Evolutionary conservation across 805 yeast genomes (phyloP), one percentile per base, ranked within the genome.

Genomic region (Wickerhamomyces alni): DNA sequence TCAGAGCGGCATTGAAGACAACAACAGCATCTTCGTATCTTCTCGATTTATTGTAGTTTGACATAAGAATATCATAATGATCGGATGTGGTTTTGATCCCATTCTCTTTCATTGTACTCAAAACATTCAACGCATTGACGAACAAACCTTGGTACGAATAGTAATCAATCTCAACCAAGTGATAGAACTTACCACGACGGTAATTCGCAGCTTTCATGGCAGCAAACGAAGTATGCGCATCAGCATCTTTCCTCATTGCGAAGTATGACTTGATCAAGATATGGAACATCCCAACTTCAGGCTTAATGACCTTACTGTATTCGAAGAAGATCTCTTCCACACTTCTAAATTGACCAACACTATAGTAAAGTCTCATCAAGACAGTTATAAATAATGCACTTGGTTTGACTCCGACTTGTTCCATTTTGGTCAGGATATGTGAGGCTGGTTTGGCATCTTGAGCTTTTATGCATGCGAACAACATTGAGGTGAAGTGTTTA

Each of bases 61-160:
- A 42, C 62, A 66, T 59, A 21, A 66, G 35, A 1, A 45, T 42
- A 19, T 54, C 57, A 40, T 59, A 63, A 41, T 62, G 66, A 2
- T 46, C 29, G 2, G 56, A 39, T 1, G 45, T 49, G 8, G 49
- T 46, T 22, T 35, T 38, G 11, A 51, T 17, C 1, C 40, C 41
- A 1, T 40, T 44, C 3, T 48, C 47, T 5, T 61, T 57, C 52
- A 63, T 57, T 17, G 43, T 44, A 24, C 50, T 54, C 16, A 66
- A 28, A 4, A 59, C 36, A 13, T 52, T 49, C n/a, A 65, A 43
- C 1, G 66, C 62, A 22, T 57, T 52, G 17, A 50, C 59, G 35
- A 63, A 33, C 32, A 39, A 10, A 42, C 57, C 45, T 40, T 45
- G 37, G 16, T 33, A 16, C 1, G 42, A 19, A 27, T 38, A 33